Conservation (phyloP, 75 land plant species). For the Pinus taeda region DNA sequence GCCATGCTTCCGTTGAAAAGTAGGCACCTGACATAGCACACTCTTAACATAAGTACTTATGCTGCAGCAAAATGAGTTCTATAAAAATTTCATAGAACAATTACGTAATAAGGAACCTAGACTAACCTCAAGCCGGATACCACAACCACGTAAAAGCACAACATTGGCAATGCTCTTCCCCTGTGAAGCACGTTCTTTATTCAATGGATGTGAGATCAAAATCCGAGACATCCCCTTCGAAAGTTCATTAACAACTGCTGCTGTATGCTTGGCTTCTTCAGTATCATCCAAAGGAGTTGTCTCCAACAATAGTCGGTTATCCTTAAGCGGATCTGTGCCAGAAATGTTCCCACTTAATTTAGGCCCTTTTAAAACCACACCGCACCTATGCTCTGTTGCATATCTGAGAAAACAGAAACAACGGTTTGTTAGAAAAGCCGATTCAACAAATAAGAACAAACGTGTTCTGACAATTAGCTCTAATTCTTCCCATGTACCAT, state of each 20-base stretch:
- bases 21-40: slow-evolving; percentile 59
- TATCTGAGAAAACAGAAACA: slow-evolving; percentile 45
- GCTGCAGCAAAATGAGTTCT: background rate
- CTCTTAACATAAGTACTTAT: background rate
- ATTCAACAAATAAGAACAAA: background rate
- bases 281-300: slow-evolving; percentile 82
- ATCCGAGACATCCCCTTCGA: slow-evolving; percentile 82
- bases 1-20: slow-evolving; percentile 77
- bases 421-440: background rate
- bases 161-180: slow-evolving; percentile 91
- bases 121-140: slow-evolving; percentile 89
- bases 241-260: slow-evolving; percentile 91
- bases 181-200: slow-evolving; percentile 58
- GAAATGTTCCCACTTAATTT: slow-evolving; percentile 96
- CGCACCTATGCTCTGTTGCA: slow-evolving; percentile 99
- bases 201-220: slow-evolving; percentile 75
- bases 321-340: slow-evolving; percentile 97
- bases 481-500: background rate
- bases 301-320: slow-evolving; percentile 74
- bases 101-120: background rate
- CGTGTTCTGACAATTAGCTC: background rate
- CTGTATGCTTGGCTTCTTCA: slow-evolving; percentile 87
- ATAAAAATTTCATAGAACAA: background rate
- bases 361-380: slow-evolving; percentile 97
- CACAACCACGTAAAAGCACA: slow-evolving; percentile 97